Base-by-base conservation (phyloP, 345 rosid species). In the Pistacia integerrima region DNA sequence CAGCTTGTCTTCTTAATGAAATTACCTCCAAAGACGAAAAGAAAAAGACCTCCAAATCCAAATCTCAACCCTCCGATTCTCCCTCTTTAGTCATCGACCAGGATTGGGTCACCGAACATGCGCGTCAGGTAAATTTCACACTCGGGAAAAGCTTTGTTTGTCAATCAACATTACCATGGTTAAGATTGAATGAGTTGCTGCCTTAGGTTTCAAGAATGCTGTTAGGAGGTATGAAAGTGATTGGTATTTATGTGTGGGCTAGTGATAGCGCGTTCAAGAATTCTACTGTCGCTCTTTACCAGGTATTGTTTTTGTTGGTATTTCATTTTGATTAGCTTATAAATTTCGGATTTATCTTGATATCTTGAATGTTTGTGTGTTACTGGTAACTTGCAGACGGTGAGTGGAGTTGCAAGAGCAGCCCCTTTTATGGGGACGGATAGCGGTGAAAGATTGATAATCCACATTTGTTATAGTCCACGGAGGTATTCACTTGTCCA, bases 51-150 rank as follows among this genome's bases (percentile, higher is more conserved):
- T 73, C 87, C 3, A 93, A 90, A 85, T 85, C 95, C 7, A 94
- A 93, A 76, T 74, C 93, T 69, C 93, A 84, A 84, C 58, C 83
- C 0, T 72, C 89, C 0, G 98, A 93, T 85, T 82, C 89, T 18
- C 81, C 92, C 69, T 84, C 93, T 48, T 20, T 95, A 79, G 54
- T 61, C 16, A 82, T 95, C 17, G 99, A 93, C 80, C 81, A 71
- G 17, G 98, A 92, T 38, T 95, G 99, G 99, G 89, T 93, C 4
- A 92, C 97, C 0, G 98, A 95, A 81, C 99, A 95, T 67, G 96
- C 98, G 38, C 90, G 93, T 30, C 97, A 95, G 92, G 99, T 95
- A 58, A 17, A 69, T 49, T 41, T 67, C 25, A 1, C 44, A 3
- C 57, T 7, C 46, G 46, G 46, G 8, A 41, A 41, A 49, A 22